Conservation (phyloP, 345 rosid genomes). For the Erysimum cheiranthoides region DNA sequence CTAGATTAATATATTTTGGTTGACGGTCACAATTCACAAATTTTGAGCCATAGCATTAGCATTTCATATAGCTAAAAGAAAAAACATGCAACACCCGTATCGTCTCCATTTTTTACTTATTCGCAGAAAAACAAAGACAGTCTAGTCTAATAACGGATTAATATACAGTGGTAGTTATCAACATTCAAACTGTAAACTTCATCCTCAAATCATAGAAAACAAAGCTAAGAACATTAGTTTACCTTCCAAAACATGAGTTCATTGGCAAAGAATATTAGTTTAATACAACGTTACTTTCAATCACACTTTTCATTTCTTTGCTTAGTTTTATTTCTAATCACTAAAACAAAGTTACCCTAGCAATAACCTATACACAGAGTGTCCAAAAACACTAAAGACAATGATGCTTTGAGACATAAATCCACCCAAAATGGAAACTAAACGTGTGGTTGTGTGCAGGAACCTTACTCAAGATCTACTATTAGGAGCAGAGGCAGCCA, state of each 20-base stretch:
- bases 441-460: constrained; percentile 13
- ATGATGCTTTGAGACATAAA: constrained; percentile 23
- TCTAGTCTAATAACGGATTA: no score
- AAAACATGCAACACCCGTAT: no score
- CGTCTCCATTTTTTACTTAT: no score
- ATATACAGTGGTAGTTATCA: not conserved
- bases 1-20: no score
- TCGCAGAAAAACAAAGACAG: no score
- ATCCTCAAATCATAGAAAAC: not conserved
- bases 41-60: no score
- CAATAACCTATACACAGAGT: constrained; percentile 38
- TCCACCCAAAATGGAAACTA: constrained; percentile 22
- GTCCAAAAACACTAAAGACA: constrained; percentile 31
- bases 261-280: constrained; percentile 23
- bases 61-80: no score
- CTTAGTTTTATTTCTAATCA: constrained; percentile 35
- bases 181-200: not conserved
- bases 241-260: constrained; percentile 25
- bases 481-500: constrained; percentile 51
- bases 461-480: constrained; percentile 52
- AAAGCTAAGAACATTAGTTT: not conserved
- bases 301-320: constrained; percentile 28
- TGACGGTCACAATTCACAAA: no score
- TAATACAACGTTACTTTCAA: constrained; percentile 35
- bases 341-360: constrained; percentile 37